Base-by-base conservation (phyloP, 164 flowering plant genomes). In the Berberis vulgaris region DNA sequence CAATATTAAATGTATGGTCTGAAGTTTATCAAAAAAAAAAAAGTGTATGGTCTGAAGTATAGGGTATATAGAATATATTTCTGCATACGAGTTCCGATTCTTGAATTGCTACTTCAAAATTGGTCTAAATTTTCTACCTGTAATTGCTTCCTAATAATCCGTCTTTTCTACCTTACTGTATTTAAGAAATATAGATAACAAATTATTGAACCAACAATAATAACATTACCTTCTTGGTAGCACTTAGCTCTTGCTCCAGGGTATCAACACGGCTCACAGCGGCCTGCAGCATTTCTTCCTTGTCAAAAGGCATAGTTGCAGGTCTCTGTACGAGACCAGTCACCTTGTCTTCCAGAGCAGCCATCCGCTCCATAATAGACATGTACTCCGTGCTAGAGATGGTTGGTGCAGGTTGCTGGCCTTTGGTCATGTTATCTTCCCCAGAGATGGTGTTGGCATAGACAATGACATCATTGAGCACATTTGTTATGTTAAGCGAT, bases 401-500 rank as follows among this genome's bases (percentile, higher is more conserved):
- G 49, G 76, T 12, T 1, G 78, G 60, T 43, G 61, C 69, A 4
- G 77, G 76, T 57, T 70, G 10, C 62, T 70, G 77, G 62, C 71
- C 61, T 58, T 66, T 77, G 2, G 65, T 39, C 73, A 67, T 63
- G 3, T 54, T 6, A 57, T 75, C 79, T 6, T 58, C 69, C 47
- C 72, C 67, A 69, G 67, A 73, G 40, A 61, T 68, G 3, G 79
- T 66, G 43, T 56, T 61, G 5, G 86, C 77, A 66, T 82, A 83
- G 41, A 85, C 63, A 66, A 80, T 70, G 26, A 86, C 86, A 74
- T 85, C 85, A 0, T 84, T 78, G 46, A 87, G 67, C 65, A 67
- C 87, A 72, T 65, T 84, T 7, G 97, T 96, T 84, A 89, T 78
- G 82, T 71, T 84, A 6, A 78, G 70, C 1, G 98, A 71, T 73